Conservation (phyloP, 2,329 filamentous ascomycete genomes). For the Neobulgaria alba region DNA sequence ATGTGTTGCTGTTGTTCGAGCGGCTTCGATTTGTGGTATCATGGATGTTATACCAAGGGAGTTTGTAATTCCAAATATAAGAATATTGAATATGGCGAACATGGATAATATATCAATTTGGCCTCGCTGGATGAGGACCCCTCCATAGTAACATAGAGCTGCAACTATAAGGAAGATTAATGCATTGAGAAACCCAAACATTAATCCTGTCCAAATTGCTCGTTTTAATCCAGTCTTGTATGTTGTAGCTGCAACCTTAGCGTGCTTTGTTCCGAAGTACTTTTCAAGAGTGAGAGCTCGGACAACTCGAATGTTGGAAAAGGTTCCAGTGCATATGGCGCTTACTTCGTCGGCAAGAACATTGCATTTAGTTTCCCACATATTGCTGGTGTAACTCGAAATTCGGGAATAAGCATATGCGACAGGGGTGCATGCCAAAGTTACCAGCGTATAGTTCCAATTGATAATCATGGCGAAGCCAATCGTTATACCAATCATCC, state of each 20-base stretch:
- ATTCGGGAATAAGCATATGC: slow-evolving; percentile 57
- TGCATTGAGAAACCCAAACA: slow-evolving; percentile 73
- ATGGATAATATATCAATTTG: slow-evolving; percentile 47
- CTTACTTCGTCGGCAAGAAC: slow-evolving; percentile 50
- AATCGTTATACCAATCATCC: slow-evolving; percentile 62
- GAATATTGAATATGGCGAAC: slow-evolving; percentile 68
- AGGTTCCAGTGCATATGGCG: slow-evolving; percentile 62
- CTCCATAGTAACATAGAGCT: slow-evolving; percentile 77
- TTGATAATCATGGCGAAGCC: slow-evolving; percentile 65
- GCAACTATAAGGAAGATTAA: slow-evolving; percentile 65
- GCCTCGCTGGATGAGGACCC: slow-evolving; percentile 46
- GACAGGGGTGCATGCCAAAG: slow-evolving; percentile 58
- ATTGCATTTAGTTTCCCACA: slow-evolving; percentile 65
- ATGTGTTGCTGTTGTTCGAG: slow-evolving; percentile 62
- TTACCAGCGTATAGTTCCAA: slow-evolving; percentile 76
- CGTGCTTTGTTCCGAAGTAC: slow-evolving; percentile 60
- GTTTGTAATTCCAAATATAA: slow-evolving; percentile 76
- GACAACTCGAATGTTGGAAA: slow-evolving; percentile 72
- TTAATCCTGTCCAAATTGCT: slow-evolving; percentile 56
- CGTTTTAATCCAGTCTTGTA: slow-evolving; percentile 56
- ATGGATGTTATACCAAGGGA: slow-evolving; percentile 60
- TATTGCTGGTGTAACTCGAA: slow-evolving; percentile 56
- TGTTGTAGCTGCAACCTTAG: slow-evolving; percentile 39
- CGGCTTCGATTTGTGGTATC: slow-evolving; percentile 72
- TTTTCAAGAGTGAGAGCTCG: slow-evolving; percentile 64